phyloP scores from a whole-genome alignment of 2,329 filamentous ascomycete species.

The Daldinia sp. region DNA sequence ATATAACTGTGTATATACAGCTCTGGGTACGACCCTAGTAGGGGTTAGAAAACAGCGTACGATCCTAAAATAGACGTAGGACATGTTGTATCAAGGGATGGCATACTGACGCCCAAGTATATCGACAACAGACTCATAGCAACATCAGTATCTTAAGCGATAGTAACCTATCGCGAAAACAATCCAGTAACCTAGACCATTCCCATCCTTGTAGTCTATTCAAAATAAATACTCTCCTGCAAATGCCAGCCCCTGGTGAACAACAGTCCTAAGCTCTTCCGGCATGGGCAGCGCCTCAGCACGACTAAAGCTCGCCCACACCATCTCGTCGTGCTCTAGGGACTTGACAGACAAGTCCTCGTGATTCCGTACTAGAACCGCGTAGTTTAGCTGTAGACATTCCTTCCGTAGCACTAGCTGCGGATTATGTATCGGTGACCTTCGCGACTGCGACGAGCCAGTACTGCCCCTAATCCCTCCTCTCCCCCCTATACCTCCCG shows the following conservation, averaged over 20 bases:
- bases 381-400: slow-evolving; percentile 42
- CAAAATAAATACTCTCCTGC: slow-evolving; percentile 39
- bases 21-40: background rate
- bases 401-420: slow-evolving; percentile 29
- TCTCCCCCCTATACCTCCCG: background rate
- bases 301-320: slow-evolving; percentile 39
- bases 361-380: slow-evolving; percentile 42
- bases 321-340: slow-evolving; percentile 45
- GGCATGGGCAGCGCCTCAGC: slow-evolving; percentile 32
- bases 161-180: background rate
- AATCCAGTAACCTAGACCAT: background rate
- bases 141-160: background rate
- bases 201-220: background rate
- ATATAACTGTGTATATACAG: too few species aligned
- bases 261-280: slow-evolving; percentile 34
- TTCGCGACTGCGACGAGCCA: slow-evolving; percentile 2
- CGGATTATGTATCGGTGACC: slow-evolving; percentile 26
- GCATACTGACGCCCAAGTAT: background rate
- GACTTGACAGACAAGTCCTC: slow-evolving; percentile 43
- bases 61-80: background rate
- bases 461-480: background rate
- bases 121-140: background rate
- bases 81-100: background rate
- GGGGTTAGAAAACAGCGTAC: background rate
- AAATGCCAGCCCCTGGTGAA: slow-evolving; percentile 41